Evolutionary conservation across 805 yeast species (phyloP), one percentile per base, ranked within the genome.

Genomic region (Myxozyma neglecta): DNA sequence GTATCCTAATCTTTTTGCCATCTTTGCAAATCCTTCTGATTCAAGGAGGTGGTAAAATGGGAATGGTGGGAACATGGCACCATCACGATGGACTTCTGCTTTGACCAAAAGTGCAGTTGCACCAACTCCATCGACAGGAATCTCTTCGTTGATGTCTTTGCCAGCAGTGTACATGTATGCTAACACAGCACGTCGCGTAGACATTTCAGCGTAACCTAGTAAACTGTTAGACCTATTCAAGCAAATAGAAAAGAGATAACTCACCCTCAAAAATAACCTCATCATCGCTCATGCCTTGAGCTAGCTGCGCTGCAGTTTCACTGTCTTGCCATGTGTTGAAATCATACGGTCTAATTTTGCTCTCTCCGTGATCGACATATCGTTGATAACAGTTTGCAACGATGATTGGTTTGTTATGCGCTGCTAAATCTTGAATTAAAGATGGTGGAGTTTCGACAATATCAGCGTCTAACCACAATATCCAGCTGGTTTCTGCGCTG

Each of bases 1-100:
- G 75, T 94, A 92, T 37, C 96, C 96, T 65, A 94, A 80, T 69
- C 98, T 81, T 75, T 91, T 90, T 48, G 97, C 97, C 98, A 94
- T 94, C 76, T 71, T 88, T 86, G 81, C 98, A 76, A 94, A 94
- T 18, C 99, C 99, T 77, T 94, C 99, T 9, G 97, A 92, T 79
- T 94, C 99, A 66, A 94, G 91, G 74, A 94, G 81, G 74, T 94
- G 96, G 74, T 93, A 92, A 80, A 94, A 94, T 64, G 99, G 94
- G 84, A 94, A 94, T 53, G 96, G 89, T n/a, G 99, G 99, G 84
- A 94, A 94, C 97, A 94, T 93, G 58, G 98, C 98, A 56, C 99
- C 99, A 75, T 94, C 99, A 74, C 99, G 83, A 76, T 94, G 99
- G 57, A 94, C 99, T 69, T 92, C 97, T 9, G 97, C 96, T 73